A percentile compares a stretch with the other conserved stretches of the same genome.
Evolutionary conservation across 2,329 filamentous ascomycete species (phyloP).

Genomic region (Clarireedia sp.): DNA sequence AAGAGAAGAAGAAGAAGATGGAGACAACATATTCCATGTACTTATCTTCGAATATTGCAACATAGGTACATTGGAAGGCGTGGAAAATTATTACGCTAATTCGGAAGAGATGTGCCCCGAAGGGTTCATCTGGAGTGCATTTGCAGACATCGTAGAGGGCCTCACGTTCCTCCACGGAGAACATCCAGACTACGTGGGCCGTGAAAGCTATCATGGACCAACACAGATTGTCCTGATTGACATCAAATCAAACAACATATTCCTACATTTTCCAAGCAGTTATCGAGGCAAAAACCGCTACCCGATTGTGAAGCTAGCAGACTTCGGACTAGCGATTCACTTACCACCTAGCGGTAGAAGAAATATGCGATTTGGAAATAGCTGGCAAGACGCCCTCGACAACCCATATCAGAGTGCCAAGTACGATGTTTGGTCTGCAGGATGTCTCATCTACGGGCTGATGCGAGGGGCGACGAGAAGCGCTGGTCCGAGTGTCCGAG

Average conservation of each 20-base stretch:
- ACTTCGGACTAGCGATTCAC: conserved; percentile 4
- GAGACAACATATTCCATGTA: neutral
- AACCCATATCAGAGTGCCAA: neutral
- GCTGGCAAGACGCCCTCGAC: neutral
- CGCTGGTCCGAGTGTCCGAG: neutral
- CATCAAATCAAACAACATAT: conserved; percentile 3
- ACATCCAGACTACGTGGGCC: neutral
- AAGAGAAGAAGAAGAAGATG: neutral
- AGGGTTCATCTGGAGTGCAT: conserved; percentile 4
- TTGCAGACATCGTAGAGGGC: neutral
- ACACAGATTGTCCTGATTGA: neutral
- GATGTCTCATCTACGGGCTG: neutral
- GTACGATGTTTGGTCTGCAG: conserved; percentile 1
- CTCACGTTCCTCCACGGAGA: neutral
- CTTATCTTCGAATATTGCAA: neutral
- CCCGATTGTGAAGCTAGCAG: neutral
- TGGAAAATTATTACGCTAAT: neutral
- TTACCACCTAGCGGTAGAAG: neutral
- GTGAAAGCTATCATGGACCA: neutral
- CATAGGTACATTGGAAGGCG: neutral
- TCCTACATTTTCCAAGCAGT: neutral
- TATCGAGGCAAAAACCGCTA: neutral
- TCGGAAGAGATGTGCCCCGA: neutral
- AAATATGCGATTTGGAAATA: neutral
- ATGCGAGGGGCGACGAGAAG: neutral